Percentiles rank a stretch among this genome's conserved stretches.
Evolutionary conservation across 2,329 filamentous ascomycete genomes (phyloP).

Genomic region (Fusarium begoniae): DNA sequence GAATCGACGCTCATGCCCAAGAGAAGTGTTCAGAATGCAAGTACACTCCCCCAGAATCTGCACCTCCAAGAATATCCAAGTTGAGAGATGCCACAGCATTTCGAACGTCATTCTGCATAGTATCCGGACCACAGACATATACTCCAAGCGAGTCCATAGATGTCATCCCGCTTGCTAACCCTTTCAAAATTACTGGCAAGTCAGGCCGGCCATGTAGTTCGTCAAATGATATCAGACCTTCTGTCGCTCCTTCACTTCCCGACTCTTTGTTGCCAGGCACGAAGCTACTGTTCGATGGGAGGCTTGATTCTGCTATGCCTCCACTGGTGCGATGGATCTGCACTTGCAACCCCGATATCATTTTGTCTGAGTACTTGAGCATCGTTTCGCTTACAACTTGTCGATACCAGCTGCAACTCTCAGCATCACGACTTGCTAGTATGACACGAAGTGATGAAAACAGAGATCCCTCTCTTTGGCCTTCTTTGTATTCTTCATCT

Average conservation of each 20-base stretch:
- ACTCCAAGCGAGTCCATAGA: background rate
- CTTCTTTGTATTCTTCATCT: background rate
- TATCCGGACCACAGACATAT: background rate
- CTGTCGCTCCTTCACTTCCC: background rate
- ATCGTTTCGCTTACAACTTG: background rate
- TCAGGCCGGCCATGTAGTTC: background rate
- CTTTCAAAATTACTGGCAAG: accelerated
- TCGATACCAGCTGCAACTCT: background rate
- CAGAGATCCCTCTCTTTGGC: background rate
- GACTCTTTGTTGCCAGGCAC: background rate
- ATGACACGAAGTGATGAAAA: background rate
- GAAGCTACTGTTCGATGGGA: background rate
- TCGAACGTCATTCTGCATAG: background rate
- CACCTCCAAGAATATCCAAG: background rate
- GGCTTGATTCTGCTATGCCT: background rate
- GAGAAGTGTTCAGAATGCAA: background rate
- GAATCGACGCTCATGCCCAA: background rate
- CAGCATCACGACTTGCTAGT: background rate
- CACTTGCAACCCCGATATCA: background rate
- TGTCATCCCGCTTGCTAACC: background rate
- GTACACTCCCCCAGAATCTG: background rate
- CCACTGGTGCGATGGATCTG: background rate
- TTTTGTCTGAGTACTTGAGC: background rate
- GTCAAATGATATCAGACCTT: background rate
- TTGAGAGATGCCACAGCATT: background rate